Evolutionary conservation across 2,329 filamentous ascomycete genomes (phyloP).

Genomic region (Ophiostoma quercus): DNA sequence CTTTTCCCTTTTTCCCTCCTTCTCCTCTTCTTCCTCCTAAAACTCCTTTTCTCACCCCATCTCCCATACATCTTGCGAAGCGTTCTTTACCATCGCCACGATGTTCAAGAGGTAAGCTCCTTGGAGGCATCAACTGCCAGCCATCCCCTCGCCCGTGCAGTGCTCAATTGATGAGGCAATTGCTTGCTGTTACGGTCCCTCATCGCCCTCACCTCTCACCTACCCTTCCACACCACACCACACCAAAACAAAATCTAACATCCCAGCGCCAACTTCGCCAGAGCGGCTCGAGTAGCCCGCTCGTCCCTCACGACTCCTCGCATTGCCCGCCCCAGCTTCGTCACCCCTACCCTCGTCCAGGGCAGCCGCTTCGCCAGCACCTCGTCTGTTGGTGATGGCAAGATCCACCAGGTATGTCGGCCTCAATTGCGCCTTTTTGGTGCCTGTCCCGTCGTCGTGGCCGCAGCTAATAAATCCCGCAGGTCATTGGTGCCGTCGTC

Average conservation of each 20-base stretch:
- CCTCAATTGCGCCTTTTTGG: conserved; percentile 4
- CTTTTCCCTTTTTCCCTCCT: conserved; percentile 6
- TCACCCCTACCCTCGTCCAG: conserved; percentile 27
- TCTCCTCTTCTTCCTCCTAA: conserved; percentile 12
- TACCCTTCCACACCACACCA: background rate
- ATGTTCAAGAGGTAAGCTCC: conserved; percentile 73
- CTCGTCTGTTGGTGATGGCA: conserved; percentile 55
- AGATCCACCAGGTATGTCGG: conserved; percentile 60
- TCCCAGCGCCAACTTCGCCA: conserved; percentile 56
- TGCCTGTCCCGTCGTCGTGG: background rate
- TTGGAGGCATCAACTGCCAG: background rate
- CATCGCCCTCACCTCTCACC: background rate
- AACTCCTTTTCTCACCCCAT: conserved; percentile 16
- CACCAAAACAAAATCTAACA: background rate
- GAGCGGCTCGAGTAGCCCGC: conserved; percentile 52
- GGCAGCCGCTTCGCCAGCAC: conserved; percentile 57
- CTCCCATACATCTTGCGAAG: conserved; percentile 23
- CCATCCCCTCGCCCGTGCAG: no score
- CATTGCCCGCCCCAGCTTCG: conserved; percentile 46
- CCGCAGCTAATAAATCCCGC: conserved; percentile 39
- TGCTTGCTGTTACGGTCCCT: conserved; percentile 25
- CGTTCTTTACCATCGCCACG: conserved; percentile 43
- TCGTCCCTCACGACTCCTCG: conserved; percentile 53
- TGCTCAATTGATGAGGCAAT: background rate
- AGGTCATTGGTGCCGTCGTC: conserved; percentile 98